Base-by-base conservation (phyloP, 2,329 filamentous ascomycete genomes). In the Zymoseptoria pseudotritici region DNA sequence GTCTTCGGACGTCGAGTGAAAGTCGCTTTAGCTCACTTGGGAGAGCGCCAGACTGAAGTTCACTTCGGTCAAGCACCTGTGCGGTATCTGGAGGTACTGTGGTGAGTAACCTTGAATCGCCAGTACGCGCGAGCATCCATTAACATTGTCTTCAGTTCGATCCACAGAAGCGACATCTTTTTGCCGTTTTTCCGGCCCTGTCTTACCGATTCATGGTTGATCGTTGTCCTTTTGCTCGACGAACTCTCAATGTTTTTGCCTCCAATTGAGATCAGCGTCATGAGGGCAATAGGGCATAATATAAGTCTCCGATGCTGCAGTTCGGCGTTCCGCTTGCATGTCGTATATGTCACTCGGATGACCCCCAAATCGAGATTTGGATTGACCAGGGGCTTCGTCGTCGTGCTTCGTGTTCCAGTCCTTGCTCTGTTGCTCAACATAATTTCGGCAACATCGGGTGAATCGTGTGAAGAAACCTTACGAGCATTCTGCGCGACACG, bases 71-170 rank as follows among this genome's bases (percentile, higher is more conserved):
- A 53, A 24, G 54, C 53, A 53, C 46, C 22, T 62, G 61, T 63
- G 61, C 61, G 61, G 61, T 63, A 63, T 63, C 61, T 63, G 61
- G 61, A 63, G 61, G 59, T 63, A 63, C 61, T 63, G 58, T 59
- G 58, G 57, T 61, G 58, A 50, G 56, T 42, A 46, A 52, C 11
- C 36, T 29, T 26, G 17, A 53, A 22, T 21, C 22, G 19, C 13
- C 13, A 17, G 4, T 11, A 17, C 22, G 22, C 52, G 8, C 52
- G 29, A 53, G 20, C 52, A 29, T 53, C 29, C 22, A 26, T 19
- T 53, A 26, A 53, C 52, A 53, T 53, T 19, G 8, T 29, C 22
- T n/a, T 19, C 52, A 53, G 52, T 57, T 57, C 55, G 55, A 57
- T 57, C 55, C 55, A 57, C 55, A 57, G 55, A 57, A 57, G 55